phyloP scores from a whole-genome alignment of 768 basidiomycete genomes.

The Podaxis carcinomalis region DNA sequence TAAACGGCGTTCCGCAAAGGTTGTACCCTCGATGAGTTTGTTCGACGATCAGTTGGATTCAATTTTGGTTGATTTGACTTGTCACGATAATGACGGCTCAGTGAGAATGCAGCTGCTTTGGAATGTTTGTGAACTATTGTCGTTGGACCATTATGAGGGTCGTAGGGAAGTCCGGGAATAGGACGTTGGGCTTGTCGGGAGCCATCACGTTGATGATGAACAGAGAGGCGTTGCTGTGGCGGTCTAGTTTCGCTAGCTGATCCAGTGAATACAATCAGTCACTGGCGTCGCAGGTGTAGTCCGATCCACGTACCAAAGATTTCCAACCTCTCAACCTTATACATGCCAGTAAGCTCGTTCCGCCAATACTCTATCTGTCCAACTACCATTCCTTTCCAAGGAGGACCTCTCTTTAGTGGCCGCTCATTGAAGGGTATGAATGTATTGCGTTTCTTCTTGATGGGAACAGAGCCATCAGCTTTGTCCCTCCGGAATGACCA shows the following conservation, averaged over 20 bases:
- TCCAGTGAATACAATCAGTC: background rate
- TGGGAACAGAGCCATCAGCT: slow-evolving; percentile 2
- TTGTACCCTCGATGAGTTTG: slow-evolving; percentile 22
- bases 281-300: background rate
- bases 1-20: slow-evolving; percentile 12
- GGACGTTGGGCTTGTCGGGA: background rate
- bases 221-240: slow-evolving; percentile 64
- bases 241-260: slow-evolving; percentile 9
- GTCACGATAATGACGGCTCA: slow-evolving; percentile 57
- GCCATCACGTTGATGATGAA: slow-evolving; percentile 42
- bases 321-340: slow-evolving; percentile 29
- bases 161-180: slow-evolving; percentile 33
- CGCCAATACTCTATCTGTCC: slow-evolving; percentile 64
- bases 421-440: slow-evolving; percentile 10
- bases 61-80: slow-evolving; percentile 8
- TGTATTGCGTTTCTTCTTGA: background rate
- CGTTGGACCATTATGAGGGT: slow-evolving; percentile 49
- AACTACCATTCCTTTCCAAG: slow-evolving; percentile 46
- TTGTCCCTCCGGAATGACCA: slow-evolving; percentile 21
- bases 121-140: slow-evolving; percentile 81
- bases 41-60: slow-evolving; percentile 14
- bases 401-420: slow-evolving; percentile 16
- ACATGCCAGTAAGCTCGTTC: slow-evolving; percentile 58
- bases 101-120: slow-evolving; percentile 72
- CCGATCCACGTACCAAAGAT: background rate